phyloP scores from a whole-genome alignment of 768 basidiomycete species.

The Boletus coccyginus region DNA sequence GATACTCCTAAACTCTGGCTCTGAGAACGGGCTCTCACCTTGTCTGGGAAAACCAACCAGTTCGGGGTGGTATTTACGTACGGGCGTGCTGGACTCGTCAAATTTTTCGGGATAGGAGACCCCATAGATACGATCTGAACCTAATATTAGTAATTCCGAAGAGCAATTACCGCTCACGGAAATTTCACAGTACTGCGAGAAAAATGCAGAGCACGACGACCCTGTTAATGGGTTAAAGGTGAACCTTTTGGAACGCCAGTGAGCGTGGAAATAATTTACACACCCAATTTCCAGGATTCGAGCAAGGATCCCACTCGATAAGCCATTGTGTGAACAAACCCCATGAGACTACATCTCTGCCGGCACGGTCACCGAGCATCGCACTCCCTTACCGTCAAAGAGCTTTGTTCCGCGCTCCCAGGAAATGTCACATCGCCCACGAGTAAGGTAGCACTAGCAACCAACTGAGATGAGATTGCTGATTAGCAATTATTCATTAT shows the following conservation, averaged over 20 bases:
- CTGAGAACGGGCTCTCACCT: conserved; percentile 21
- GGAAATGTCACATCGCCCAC: conserved; percentile 27
- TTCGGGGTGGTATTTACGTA: conserved; percentile 26
- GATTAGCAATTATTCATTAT: conserved; percentile 28
- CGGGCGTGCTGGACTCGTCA: conserved; percentile 14
- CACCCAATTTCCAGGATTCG: conserved; percentile 25
- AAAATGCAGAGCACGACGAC: conserved; percentile 18
- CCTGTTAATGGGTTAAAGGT: conserved; percentile 6
- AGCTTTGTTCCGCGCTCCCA: conserved; percentile 21
- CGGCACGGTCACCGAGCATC: conserved; percentile 19
- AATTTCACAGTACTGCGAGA: conserved; percentile 28
- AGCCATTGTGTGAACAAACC: conserved; percentile 9
- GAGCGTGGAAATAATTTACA: conserved; percentile 15
- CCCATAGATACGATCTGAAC: conserved; percentile 23
- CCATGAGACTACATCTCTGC: conserved; percentile 2
- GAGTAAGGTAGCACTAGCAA: conserved; percentile 22
- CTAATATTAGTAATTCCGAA: conserved; percentile 26
- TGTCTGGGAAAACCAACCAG: conserved; percentile 18
- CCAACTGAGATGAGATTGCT: conserved; percentile 28
- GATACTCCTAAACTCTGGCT: conserved; percentile 16
- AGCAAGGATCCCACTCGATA: conserved; percentile 16
- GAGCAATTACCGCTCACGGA: conserved; percentile 29
- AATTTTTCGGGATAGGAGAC: conserved; percentile 18
- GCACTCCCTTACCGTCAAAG: conserved; percentile 14
- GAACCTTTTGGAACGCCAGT: background rate